phyloP scores from a whole-genome alignment of 1,284 basidiomycete genomes.

The Heterobasidion parviporum region DNA sequence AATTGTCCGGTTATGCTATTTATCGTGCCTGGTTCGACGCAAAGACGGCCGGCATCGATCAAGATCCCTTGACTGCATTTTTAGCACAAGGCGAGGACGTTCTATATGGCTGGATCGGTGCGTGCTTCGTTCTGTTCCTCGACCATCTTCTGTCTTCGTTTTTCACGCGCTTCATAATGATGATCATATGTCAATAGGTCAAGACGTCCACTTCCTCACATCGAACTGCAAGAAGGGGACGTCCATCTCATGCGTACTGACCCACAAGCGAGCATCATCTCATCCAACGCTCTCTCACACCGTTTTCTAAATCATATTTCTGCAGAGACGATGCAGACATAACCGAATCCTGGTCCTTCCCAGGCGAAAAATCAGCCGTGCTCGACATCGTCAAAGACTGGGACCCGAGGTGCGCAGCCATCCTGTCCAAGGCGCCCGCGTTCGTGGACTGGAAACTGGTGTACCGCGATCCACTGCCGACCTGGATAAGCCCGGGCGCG shows the following conservation, averaged over 20 bases:
- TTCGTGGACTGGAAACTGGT: slow-evolving; percentile 24
- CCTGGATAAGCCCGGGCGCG: slow-evolving; percentile 20
- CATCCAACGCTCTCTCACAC: neutral
- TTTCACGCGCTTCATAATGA: neutral
- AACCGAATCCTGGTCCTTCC: slow-evolving; percentile 15
- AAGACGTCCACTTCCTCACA: slow-evolving; percentile 20
- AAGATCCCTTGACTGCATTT: slow-evolving; percentile 17
- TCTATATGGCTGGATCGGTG: slow-evolving; percentile 18
- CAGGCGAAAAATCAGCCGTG: slow-evolving; percentile 19
- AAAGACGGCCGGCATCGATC: slow-evolving; percentile 15
- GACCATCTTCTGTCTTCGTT: neutral
- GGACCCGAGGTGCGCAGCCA: slow-evolving; percentile 21
- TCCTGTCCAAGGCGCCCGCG: slow-evolving; percentile 16
- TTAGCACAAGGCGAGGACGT: slow-evolving; percentile 15
- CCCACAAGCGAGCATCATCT: slow-evolving; percentile 13
- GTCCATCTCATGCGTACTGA: slow-evolving; percentile 18
- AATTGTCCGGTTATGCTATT: slow-evolving; percentile 20
- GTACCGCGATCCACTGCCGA: slow-evolving; percentile 21
- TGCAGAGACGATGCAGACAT: slow-evolving; percentile 18
- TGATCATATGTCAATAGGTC: slow-evolving; percentile 6
- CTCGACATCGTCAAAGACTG: slow-evolving; percentile 19
- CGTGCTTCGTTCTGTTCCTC: neutral
- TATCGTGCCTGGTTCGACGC: slow-evolving; percentile 21
- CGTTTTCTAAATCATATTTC: neutral
- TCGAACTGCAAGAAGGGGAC: slow-evolving; percentile 14